Evolutionary conservation across 129 eudicot genomes (phyloP).

Genomic region (Escallonia herrerae): DNA sequence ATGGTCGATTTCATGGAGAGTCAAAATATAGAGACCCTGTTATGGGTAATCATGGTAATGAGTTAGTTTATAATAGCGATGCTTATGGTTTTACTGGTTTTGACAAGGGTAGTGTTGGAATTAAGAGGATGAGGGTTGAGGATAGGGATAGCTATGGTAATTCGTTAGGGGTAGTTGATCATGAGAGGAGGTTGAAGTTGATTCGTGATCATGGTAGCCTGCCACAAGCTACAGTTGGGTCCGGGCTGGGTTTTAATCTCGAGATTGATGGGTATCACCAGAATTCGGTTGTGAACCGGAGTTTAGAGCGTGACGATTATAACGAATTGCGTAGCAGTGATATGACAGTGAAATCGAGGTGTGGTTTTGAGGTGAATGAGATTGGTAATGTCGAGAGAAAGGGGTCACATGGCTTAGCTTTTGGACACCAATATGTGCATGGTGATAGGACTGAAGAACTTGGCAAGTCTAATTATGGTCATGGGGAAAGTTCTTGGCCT

Average conservation of each 20-base stretch:
- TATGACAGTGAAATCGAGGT: constrained; percentile 12
- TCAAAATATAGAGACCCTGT: background rate
- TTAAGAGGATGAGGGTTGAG: constrained; percentile 54
- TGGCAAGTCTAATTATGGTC: constrained; percentile 12
- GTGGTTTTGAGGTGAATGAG: constrained; percentile 11
- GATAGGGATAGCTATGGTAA: constrained; percentile 16
- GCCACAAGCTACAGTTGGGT: background rate
- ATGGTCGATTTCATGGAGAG: constrained; percentile 3
- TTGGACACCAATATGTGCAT: constrained; percentile 7
- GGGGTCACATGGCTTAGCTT: constrained; percentile 2
- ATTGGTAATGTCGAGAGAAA: constrained; percentile 11
- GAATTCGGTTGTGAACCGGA: constrained; percentile 3
- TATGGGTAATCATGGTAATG: background rate
- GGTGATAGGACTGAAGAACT: constrained; percentile 13
- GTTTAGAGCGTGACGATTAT: constrained; percentile 8
- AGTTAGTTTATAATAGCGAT: background rate
- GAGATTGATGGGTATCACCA: constrained; percentile 14
- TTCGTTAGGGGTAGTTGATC: constrained; percentile 15
- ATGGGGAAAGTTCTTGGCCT: background rate
- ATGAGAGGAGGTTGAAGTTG: constrained; percentile 66
- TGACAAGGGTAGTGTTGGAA: constrained; percentile 25
- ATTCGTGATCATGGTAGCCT: constrained; percentile 76
- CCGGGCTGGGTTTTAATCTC: constrained; percentile 1
- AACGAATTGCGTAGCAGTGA: background rate
- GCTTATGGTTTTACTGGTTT: constrained; percentile 4